Conservation (phyloP, 805 yeast species). For the Zygosaccharomyces kombuchaensis region DNA sequence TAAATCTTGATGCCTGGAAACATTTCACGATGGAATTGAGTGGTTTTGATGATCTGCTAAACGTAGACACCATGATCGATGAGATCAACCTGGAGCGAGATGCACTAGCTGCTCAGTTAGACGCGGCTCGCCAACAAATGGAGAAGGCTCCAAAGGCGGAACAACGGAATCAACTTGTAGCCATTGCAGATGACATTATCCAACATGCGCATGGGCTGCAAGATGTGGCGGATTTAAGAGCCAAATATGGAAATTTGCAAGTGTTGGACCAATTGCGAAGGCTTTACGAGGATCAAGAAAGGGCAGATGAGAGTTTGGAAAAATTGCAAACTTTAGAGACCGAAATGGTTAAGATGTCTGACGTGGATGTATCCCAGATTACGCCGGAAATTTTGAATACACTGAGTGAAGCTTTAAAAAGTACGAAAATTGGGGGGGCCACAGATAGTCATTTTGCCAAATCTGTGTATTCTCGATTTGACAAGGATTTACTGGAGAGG, state of each 20-base stretch:
- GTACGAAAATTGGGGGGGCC: not conserved
- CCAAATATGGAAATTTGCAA: constrained; percentile 25
- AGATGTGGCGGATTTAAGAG: constrained; percentile 15
- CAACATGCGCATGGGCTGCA: constrained; percentile 13
- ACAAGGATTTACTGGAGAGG: constrained; percentile 9
- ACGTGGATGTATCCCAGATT: not conserved
- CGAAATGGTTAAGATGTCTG: constrained; percentile 6
- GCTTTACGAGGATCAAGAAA: constrained; percentile 9
- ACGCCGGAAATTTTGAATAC: constrained; percentile 8
- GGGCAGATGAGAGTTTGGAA: constrained; percentile 7
- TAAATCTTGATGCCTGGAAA: not conserved
- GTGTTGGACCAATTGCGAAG: constrained; percentile 18
- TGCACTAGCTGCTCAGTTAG: constrained; percentile 18
- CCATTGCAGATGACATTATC: constrained; percentile 23
- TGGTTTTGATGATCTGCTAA: constrained; percentile 22
- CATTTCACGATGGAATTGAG: constrained; percentile 5
- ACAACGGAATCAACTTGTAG: constrained; percentile 14
- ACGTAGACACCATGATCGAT: constrained; percentile 27
- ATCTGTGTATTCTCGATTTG: constrained; percentile 11
- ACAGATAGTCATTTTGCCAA: not conserved
- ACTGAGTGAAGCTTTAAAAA: constrained; percentile 9
- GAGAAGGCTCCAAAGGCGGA: constrained; percentile 13
- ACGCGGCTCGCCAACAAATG: constrained; percentile 13
- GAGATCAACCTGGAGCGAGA: constrained; percentile 24
- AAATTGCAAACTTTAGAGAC: constrained; percentile 10